phyloP scores from a whole-genome alignment of 768 basidiomycete species.

The Leccinellum albellum region DNA sequence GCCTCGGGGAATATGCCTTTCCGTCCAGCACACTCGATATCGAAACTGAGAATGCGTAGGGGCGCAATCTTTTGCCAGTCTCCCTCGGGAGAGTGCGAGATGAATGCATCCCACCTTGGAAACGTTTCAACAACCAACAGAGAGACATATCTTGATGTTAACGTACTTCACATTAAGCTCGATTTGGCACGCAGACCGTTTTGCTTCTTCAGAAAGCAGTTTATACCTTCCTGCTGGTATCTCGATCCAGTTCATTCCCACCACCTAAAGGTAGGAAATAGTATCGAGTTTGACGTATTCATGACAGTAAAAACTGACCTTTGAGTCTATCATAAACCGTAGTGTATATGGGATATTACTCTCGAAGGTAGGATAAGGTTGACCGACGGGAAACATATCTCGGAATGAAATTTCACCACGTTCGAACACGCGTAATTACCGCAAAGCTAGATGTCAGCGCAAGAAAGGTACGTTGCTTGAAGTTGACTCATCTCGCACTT shows the following conservation, averaged over 20 bases:
- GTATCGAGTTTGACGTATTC: not conserved
- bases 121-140: conserved; percentile 4
- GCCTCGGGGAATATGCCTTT: conserved; percentile 98
- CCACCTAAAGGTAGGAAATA: conserved; percentile 49
- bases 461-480: conserved; percentile 1
- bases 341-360: conserved; percentile 90
- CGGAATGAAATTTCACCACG: conserved; percentile 67
- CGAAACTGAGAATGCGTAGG: conserved; percentile 90
- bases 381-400: conserved; percentile 48
- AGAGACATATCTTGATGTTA: not conserved
- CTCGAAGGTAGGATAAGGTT: conserved; percentile 72
- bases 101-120: conserved; percentile 74
- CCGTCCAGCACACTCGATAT: conserved; percentile 98
- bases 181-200: conserved; percentile 82
- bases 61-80: conserved; percentile 92
- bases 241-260: conserved; percentile 99
- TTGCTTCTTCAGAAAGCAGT: conserved; percentile 51
- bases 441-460: conserved; percentile 12
- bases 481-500: conserved; percentile 81
- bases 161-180: conserved; percentile 75
- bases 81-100: conserved; percentile 89
- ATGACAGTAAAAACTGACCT: conserved; percentile 44
- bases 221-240: conserved; percentile 79
- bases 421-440: conserved; percentile 61
- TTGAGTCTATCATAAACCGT: conserved; percentile 97